Evolutionary conservation across 768 basidiomycete species (phyloP).

Genomic region (Russula dissimulans): DNA sequence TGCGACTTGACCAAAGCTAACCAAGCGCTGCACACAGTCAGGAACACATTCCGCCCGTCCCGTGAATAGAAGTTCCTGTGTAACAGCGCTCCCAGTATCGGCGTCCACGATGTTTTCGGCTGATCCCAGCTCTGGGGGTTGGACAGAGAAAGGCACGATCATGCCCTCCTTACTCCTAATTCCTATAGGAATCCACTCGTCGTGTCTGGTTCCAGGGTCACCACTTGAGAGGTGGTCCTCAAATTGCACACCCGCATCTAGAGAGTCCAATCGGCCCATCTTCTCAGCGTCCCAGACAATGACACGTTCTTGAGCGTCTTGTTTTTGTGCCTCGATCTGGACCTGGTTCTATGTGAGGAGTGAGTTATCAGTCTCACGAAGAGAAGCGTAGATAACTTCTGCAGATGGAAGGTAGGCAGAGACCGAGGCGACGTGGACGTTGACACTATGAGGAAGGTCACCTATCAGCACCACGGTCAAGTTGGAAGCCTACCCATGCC

Average conservation of each 20-base stretch:
- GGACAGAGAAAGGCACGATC: constrained; percentile 35
- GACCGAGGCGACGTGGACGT: constrained; percentile 63
- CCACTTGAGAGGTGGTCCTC: constrained; percentile 41
- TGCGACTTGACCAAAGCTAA: not conserved
- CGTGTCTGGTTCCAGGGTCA: constrained; percentile 10
- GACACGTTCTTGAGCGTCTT: constrained; percentile 52
- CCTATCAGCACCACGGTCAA: not conserved
- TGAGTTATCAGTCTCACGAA: constrained; percentile 21
- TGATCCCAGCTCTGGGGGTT: constrained; percentile 23
- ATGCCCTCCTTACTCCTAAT: constrained; percentile 46
- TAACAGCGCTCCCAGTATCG: constrained; percentile 39
- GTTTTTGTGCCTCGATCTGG: constrained; percentile 49
- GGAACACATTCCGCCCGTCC: constrained; percentile 14
- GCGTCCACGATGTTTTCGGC: constrained; percentile 32
- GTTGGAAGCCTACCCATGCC: constrained; percentile 49
- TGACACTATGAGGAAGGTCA: constrained; percentile 40
- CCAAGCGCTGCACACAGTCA: constrained; percentile 12
- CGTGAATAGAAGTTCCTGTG: constrained; percentile 18
- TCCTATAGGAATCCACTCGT: constrained; percentile 41
- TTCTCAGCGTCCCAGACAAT: constrained; percentile 60
- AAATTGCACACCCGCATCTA: constrained; percentile 48
- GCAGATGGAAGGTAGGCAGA: constrained; percentile 62
- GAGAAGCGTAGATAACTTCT: constrained; percentile 44
- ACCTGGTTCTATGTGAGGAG: constrained; percentile 36
- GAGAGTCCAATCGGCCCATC: constrained; percentile 20